Conservation (phyloP, 2,329 filamentous ascomycete genomes). For the Venturia aucupariae region DNA sequence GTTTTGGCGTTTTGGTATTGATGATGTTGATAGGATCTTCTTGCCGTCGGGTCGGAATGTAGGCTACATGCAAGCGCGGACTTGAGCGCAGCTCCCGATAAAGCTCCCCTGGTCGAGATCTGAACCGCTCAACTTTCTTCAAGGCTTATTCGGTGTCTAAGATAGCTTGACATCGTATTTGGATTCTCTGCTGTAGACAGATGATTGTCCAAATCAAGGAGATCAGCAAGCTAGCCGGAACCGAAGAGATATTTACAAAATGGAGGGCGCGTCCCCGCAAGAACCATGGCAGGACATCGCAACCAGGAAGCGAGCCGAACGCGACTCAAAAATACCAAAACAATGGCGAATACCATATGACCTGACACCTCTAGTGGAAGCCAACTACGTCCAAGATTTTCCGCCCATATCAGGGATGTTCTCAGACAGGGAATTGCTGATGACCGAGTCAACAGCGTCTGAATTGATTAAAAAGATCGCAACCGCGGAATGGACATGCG, state of each 20-base stretch:
- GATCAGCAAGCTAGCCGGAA: neutral
- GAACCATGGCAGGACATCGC: constrained; percentile 8
- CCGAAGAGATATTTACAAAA: neutral
- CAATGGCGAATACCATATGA: constrained; percentile 43
- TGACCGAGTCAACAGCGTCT: constrained; percentile 51
- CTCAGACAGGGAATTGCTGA: constrained; percentile 44
- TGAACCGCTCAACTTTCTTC: neutral
- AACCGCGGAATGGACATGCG: constrained; percentile 46
- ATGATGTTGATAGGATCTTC: neutral
- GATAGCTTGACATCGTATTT: neutral
- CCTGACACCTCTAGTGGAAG: constrained; percentile 42
- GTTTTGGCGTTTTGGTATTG: neutral
- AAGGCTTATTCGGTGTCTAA: neutral
- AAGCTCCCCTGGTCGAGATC: neutral
- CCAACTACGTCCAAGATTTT: constrained; percentile 17
- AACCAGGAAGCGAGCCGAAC: neutral
- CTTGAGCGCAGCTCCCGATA: neutral
- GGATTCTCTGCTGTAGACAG: too few relatives aligned
- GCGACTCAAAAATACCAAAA: constrained; percentile 40
- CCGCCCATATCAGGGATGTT: constrained; percentile 48
- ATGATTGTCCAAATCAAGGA: too few relatives aligned
- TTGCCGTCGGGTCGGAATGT: neutral
- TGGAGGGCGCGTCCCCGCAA: neutral
- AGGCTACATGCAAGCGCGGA: constrained; percentile 4
- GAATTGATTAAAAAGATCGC: constrained; percentile 47